Percentiles rank a stretch among this genome's conserved stretches.
Conservation (phyloP, 2,329 filamentous ascomycete genomes). For the Colletotrichum melonis region DNA sequence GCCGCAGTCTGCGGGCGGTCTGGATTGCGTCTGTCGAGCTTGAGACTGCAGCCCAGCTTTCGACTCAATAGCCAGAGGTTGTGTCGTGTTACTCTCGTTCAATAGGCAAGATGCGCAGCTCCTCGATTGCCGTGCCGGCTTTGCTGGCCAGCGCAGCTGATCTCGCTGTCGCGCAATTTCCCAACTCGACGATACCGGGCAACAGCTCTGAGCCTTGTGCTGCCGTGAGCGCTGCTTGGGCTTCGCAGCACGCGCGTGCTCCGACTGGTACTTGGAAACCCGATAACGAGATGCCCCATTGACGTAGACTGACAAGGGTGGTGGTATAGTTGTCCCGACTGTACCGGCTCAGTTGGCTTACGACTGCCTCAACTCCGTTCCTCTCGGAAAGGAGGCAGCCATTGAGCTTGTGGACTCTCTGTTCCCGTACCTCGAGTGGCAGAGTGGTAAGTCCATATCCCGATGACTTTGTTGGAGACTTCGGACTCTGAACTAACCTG, state of each 20-base stretch:
- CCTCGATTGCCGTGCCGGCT: conserved; percentile 4
- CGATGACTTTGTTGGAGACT: background rate
- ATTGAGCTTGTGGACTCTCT: conserved; percentile 52
- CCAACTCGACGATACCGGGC: conserved; percentile 4
- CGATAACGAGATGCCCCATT: background rate
- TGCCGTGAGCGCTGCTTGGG: conserved; percentile 17
- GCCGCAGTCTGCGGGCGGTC: background rate
- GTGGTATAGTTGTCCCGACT: background rate
- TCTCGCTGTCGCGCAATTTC: background rate
- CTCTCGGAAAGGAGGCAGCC: conserved; percentile 51
- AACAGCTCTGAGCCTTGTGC: conserved; percentile 23
- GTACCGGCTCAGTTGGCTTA: conserved; percentile 51
- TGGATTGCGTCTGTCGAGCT: background rate
- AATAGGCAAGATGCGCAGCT: conserved; percentile 17
- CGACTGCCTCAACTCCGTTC: conserved; percentile 54
- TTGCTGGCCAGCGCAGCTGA: conserved; percentile 9
- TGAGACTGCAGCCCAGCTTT: conserved; percentile 10
- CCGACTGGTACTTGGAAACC: background rate
- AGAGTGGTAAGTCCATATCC: conserved; percentile 43
- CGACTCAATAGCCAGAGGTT: background rate
- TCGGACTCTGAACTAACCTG: background rate
- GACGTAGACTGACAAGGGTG: background rate
- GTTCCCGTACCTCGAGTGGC: conserved; percentile 55
- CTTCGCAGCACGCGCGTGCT: conserved; percentile 10
- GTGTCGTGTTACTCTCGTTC: background rate